Evolutionary conservation across 1,139 yeast genomes (phyloP), one percentile per base, ranked within the genome.

Genomic region (Candida sojae): DNA sequence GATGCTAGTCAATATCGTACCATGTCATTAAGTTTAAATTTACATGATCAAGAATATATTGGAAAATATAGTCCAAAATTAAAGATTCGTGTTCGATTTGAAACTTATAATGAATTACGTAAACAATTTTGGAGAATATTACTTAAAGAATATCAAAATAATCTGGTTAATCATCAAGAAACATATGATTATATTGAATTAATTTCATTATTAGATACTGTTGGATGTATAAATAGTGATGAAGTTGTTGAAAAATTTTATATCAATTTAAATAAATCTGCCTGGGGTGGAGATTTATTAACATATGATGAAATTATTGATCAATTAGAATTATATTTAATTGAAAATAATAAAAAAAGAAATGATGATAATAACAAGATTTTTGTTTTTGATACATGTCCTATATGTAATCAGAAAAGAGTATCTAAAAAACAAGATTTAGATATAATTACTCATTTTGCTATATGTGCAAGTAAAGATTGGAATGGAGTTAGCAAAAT

Each of bases 401-500:
- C 97, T 0, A 75, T 87, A 9, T 92, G 97, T 65, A 75, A 76
- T 42, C 80, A 83, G 53, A 83, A 83, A 38, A 71, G 86, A 30
- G 73, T 86, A 43, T 71, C 79, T 10, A 78, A 79, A 55, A 74
- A 77, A 54, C 75, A 78, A 47, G 85, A 85, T 57, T 58, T 78
- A 40, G 96, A 90, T 57, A 82, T 90, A 44, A 82, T 89, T 25
- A 84, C 91, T 1, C 99, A 93, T 69, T 78, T 92, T 53, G 95
- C 97, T 0, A 82, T 90, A 1, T 93, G 99, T 67, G 85, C 90
- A 0, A 83, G 88, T 25, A 84, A 84, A 52, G 88, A 86, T 56
- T 87, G 92, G 86, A 81, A 86, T 47, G 77, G 84, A 43, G 87
- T 84, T 33, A 82, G 83, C 53, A 82, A 84, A 55, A 63, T 88